Evolutionary conservation across 352 stramenopile species (phyloP), one percentile per base, ranked within the genome.

Genomic region (Synura sp.): DNA sequence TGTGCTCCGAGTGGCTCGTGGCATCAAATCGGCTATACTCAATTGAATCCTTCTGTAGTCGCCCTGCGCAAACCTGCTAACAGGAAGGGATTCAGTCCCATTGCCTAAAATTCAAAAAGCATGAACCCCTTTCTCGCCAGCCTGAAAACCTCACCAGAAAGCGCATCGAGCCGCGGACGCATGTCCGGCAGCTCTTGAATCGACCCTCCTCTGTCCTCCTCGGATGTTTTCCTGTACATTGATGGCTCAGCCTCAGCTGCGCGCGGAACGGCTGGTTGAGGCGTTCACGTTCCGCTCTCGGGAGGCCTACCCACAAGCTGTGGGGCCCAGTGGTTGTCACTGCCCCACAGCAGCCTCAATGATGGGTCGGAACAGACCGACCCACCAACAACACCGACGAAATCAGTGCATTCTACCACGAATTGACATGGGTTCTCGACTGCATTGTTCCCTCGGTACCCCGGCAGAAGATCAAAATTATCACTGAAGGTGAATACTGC

Each of bases 331-430:
- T 63, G 29, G 49, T 63, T 22, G 14, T 22, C 49, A 63, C 49
- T 22, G 49, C 49, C 29, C 49, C 49, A 22, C 14, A 29, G 29
- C 12, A 63, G 49, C 49, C n/a, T n/a, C n/a, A n/a, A n/a, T n/a
- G n/a, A 22, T 63, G 49, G 49, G 49, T 63, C 12, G 49, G 49
- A 12, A 22, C 49, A 12, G 12, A 29, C 49, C 49, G 49, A 32
- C 49, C 49, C 49, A 63, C 49, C 14, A 63, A 22, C 49, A 63
- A 63, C 49, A 63, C 49, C 12, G 49, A 22, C 29, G 49, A n/a
- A n/a, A n/a, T n/a, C n/a, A n/a, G n/a, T 22, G 49, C 49, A 12
- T 63, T 63, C 49, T 63, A 63, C 49, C 49, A 63, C 29, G 49
- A 12, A 12, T 22, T 63, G 12, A 12, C 14, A 63, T 63, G 49